Evolutionary conservation across 805 yeast genomes (phyloP).

Genomic region (Wickerhamiella musiphila): DNA sequence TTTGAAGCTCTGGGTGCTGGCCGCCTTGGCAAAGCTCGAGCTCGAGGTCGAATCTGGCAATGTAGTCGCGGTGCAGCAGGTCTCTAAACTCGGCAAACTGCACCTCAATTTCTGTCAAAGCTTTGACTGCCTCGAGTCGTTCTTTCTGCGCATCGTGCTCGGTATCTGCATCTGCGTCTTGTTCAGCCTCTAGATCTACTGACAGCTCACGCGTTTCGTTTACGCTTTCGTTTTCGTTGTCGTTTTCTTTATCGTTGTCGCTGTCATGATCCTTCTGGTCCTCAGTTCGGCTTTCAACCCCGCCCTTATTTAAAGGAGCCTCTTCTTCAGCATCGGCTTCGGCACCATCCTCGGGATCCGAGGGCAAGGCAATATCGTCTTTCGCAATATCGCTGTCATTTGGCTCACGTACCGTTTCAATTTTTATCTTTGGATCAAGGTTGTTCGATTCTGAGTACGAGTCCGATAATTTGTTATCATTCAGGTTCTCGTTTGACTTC

Average conservation of each 20-base stretch:
- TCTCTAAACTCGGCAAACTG: constrained; percentile 80
- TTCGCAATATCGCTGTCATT: too few relatives aligned
- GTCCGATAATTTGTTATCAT: too few relatives aligned
- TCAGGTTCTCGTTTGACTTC: too few relatives aligned
- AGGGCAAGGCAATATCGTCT: too few relatives aligned
- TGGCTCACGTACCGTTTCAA: too few relatives aligned
- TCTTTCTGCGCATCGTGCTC: constrained; percentile 23
- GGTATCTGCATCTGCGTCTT: constrained; percentile 8
- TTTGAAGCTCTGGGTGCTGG: constrained; percentile 75
- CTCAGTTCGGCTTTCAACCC: constrained; percentile 13
- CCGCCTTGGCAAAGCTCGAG: constrained; percentile 75
- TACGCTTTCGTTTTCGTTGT: constrained; percentile 12
- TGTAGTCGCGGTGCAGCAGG: constrained; percentile 65
- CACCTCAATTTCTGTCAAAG: constrained; percentile 63
- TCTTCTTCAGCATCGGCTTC: constrained; percentile 1
- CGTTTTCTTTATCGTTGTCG: constrained; percentile 15
- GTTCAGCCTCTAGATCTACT: constrained; percentile 12
- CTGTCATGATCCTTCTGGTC: constrained; percentile 16
- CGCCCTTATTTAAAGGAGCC: constrained; percentile 7
- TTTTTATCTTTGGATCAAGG: too few relatives aligned
- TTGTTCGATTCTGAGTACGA: too few relatives aligned
- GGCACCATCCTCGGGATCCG: constrained; percentile 2
- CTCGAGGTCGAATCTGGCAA: constrained; percentile 62
- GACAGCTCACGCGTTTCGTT: constrained; percentile 13
- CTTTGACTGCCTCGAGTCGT: constrained; percentile 49